Percentiles rank a stretch among this genome's conserved stretches.
Evolutionary conservation across 192 early-diverging fungal species (phyloP).

Genomic region (Coemansia sp.): DNA sequence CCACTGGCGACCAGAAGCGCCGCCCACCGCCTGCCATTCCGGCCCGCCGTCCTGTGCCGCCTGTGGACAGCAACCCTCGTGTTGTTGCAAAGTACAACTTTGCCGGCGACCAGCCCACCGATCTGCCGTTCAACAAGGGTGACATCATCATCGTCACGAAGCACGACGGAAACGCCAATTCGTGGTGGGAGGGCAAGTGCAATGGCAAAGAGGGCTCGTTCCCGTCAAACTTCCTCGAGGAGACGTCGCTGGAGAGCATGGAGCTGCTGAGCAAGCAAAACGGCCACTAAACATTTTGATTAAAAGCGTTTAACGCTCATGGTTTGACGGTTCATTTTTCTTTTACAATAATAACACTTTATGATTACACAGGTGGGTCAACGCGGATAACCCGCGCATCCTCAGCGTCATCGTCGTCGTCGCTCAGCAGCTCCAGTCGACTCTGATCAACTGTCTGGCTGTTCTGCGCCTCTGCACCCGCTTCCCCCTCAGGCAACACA

Average conservation of each 20-base stretch:
- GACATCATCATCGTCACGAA: constrained; percentile 79
- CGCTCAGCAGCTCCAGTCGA: constrained; percentile 22
- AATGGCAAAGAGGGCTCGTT: constrained; percentile 68
- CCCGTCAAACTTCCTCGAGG: constrained; percentile 74
- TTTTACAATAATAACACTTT: constrained; percentile 1
- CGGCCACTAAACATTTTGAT: no score
- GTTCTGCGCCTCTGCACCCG: background rate
- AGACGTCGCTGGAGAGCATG: constrained; percentile 9
- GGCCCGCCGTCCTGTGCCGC: constrained; percentile 25
- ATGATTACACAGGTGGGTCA: background rate
- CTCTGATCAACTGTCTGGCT: background rate
- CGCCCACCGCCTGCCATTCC: constrained; percentile 53
- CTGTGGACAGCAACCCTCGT: constrained; percentile 17
- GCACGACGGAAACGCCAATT: constrained; percentile 61
- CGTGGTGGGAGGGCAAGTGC: constrained; percentile 85
- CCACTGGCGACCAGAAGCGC: constrained; percentile 27
- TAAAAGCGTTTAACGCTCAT: no score
- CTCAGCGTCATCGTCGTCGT: constrained; percentile 18
- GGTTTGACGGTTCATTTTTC: background rate
- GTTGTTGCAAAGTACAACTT: constrained; percentile 87
- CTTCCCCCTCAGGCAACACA: constrained; percentile 19
- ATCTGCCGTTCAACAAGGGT: constrained; percentile 81
- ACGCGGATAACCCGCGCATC: constrained; percentile 16
- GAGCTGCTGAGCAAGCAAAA: constrained; percentile 3
- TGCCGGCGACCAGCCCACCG: constrained; percentile 72